Conservation (phyloP, 345 rosid species). For the Euphorbia lathyris region DNA sequence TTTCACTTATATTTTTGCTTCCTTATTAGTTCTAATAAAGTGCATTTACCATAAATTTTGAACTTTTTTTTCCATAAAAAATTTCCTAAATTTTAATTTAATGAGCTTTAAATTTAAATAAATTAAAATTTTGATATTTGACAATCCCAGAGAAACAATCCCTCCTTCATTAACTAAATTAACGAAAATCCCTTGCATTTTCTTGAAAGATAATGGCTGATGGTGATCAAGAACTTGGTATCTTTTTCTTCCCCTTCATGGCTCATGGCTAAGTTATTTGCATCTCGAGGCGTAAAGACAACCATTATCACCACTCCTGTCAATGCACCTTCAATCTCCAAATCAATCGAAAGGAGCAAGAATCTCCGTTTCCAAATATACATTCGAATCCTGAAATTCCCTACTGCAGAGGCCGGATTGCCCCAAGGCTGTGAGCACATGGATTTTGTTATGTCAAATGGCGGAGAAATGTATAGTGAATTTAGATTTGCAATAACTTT, state of each 20-base stretch:
- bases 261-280: slow-evolving; percentile 53
- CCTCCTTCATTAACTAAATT: too few relatives aligned
- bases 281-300: slow-evolving; percentile 38
- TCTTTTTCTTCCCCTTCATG: slow-evolving; percentile 49
- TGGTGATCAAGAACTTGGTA: slow-evolving; percentile 26
- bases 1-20: too few relatives aligned
- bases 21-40: too few relatives aligned
- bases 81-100: too few relatives aligned
- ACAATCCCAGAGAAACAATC: too few relatives aligned
- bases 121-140: too few relatives aligned
- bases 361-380: slow-evolving; percentile 31
- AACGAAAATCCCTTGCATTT: too few relatives aligned
- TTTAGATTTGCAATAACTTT: slow-evolving; percentile 9
- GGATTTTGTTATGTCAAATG: background rate
- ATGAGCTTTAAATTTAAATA: too few relatives aligned
- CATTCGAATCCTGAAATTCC: slow-evolving; percentile 34
- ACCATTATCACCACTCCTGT: slow-evolving; percentile 50
- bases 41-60: too few relatives aligned
- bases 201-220: slow-evolving; percentile 10
- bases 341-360: slow-evolving; percentile 24
- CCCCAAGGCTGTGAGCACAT: slow-evolving; percentile 13
- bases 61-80: too few relatives aligned
- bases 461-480: background rate
- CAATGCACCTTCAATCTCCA: slow-evolving; percentile 27
- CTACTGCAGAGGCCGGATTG: slow-evolving; percentile 36